Base-by-base conservation (phyloP, 768 basidiomycete species). In the Russula earlei region DNA sequence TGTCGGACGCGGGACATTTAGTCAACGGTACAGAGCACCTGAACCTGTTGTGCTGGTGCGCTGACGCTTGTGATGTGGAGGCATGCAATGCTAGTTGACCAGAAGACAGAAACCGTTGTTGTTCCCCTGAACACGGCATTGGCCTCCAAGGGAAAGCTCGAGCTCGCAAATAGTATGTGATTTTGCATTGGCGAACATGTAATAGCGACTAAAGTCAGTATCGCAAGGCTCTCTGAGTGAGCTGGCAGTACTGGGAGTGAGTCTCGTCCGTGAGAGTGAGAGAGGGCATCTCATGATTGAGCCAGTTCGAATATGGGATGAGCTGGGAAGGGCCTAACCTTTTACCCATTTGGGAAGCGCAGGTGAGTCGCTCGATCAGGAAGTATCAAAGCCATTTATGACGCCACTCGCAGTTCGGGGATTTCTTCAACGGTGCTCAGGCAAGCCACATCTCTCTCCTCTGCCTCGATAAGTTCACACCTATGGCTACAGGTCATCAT, bases 71-170 rank as follows among this genome's bases (percentile, higher is more conserved):
- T 4, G 38, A 43, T 31, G 0, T 19, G 46, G 36, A 81, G 82
- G 6, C 93, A 95, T 68, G 91, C 91, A 0, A 93, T 95, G 90
- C 71, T 94, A 19, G 89, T 95, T 1, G 82, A 96, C 65, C 93
- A 95, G 68, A 78, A 79, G 66, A 85, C 83, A 0, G 92, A 95
- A 63, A 74, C 77, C 0, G 86, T 90, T 12, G 68, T 82, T 31
- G 86, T 94, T 0, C 93, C 93, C 0, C 71, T 96, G 54, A 95
- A 96, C 64, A 78, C 84, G 29, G 77, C 74, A 9, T 67, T 88
- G 24, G 72, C 74, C 29, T 77, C 80, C 0, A 69, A 69, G 9
- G 58, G 87, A 29, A 86, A 80, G 64, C 68, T 94, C 7, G 91
- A 94, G 63, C 74, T 94, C 56, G 92, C 91, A 0, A 94, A 94